Evolutionary conservation across 495 filamentous ascomycete genomes (phyloP), one percentile per base, ranked within the genome.

Genomic region (Durotheca rogersii): DNA sequence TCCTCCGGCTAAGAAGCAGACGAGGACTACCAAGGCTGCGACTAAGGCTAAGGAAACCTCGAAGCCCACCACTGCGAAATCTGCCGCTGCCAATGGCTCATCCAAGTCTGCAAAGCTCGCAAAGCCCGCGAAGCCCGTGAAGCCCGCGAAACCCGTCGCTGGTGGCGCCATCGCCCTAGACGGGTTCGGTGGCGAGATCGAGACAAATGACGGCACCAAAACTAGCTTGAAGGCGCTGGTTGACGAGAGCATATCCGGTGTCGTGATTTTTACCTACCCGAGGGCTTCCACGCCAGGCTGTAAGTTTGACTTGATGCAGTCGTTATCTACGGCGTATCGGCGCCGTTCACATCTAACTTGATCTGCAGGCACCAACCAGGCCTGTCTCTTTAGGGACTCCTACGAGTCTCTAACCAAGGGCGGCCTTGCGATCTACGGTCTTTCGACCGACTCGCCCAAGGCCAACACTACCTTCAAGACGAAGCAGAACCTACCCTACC

Each of bases 241-340:
- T 11, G 86, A 88, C 32, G 78, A 84, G 54, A 92, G 90, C 74
- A 84, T 89, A 70, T 75, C 77, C 39, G 92, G 93, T 15, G 87
- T 97, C 16, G 87, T 95, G 11, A 67, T 98, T 21, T 97, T 98
- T 67, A 95, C 90, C 25, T 98, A 96, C 65, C 93, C 93, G 21
- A 95, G 87, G 74, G 93, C 93, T 49, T 92, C 87, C 7, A 98
- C 93, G 19, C 88, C 88, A 19, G 93, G 94, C 47, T 98, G 93
- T 96, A 84, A 81, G 89, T 81, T 45, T 44, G 21, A 47, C 47
- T 23, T 41, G 25, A 52, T 45, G 33, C 34, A 35, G 30, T 27
- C 18, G 27, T 47, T 30, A 7, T n/a, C n/a, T n/a, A n/a, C n/a
- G 19, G 5, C 25, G 39, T 27, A 36, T 21, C 43, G 37, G 23